Conservation (phyloP, 768 basidiomycete genomes). For the Termitomyces sp. region DNA sequence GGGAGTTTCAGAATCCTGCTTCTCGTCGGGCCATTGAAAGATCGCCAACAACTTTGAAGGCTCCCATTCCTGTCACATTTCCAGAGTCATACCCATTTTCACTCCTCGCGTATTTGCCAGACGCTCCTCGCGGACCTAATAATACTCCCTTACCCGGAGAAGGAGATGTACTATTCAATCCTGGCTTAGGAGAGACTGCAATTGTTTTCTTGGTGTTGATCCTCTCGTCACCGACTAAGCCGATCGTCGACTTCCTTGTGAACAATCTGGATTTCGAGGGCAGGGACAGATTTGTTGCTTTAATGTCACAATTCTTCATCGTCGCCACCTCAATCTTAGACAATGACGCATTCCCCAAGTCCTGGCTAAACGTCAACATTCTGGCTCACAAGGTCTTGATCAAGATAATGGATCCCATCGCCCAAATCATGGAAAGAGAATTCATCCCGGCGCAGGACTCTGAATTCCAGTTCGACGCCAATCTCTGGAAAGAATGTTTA, state of each 20-base stretch:
- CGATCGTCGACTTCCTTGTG: constrained; percentile 76
- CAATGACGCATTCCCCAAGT: constrained; percentile 83
- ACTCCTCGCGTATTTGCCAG: constrained; percentile 64
- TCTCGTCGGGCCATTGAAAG: constrained; percentile 69
- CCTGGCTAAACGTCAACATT: constrained; percentile 90
- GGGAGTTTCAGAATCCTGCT: constrained; percentile 68
- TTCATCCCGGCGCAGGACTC: constrained; percentile 73
- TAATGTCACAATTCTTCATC: constrained; percentile 77
- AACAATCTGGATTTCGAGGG: constrained; percentile 87
- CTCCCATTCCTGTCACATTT: constrained; percentile 73
- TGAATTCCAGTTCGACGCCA: constrained; percentile 63
- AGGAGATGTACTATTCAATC: constrained; percentile 55
- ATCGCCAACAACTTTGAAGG: constrained; percentile 51
- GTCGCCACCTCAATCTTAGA: constrained; percentile 77
- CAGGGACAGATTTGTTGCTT: constrained; percentile 62
- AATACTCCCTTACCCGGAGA: constrained; percentile 37
- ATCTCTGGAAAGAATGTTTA: constrained; percentile 79
- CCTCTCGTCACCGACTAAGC: constrained; percentile 71
- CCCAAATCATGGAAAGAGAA: constrained; percentile 68
- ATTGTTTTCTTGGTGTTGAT: constrained; percentile 81
- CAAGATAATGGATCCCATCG: constrained; percentile 82
- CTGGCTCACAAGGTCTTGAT: constrained; percentile 84
- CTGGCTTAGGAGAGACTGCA: constrained; percentile 80
- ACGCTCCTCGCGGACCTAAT: constrained; percentile 38
- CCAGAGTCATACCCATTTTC: constrained; percentile 94